These are phyloP conservation scores for Auricularia sp. DNA, from an alignment of 768 basidiomycete genomes.

Conservation along the genomic window DNA sequence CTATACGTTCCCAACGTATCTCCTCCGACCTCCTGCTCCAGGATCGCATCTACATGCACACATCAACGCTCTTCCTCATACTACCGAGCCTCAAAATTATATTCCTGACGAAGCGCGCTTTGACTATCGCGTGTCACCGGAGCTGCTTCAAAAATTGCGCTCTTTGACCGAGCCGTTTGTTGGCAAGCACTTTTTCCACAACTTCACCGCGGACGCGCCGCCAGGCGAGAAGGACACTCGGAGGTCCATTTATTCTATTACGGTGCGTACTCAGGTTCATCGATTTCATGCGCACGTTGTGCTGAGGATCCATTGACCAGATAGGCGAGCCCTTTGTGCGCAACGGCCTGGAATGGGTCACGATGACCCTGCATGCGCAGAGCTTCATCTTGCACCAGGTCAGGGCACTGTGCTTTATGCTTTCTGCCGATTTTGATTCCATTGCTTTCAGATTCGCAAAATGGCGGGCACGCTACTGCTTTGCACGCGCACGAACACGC, in stretches of 20 bases:
- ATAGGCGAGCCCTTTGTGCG: conserved; percentile 68
- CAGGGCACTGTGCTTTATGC: conserved; percentile 13
- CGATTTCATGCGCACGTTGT: no score
- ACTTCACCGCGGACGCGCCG: conserved; percentile 93
- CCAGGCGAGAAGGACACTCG: conserved; percentile 38
- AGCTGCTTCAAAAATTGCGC: conserved; percentile 48
- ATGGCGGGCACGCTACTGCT: conserved; percentile 90
- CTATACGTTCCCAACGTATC: conserved; percentile 91
- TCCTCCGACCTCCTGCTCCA: conserved; percentile 66
- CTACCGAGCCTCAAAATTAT: not conserved
- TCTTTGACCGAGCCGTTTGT: conserved; percentile 53
- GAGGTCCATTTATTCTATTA: conserved; percentile 16
- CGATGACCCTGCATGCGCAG: conserved; percentile 88
- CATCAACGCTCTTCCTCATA: not conserved
- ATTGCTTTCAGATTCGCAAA: conserved; percentile 43
- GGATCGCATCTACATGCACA: not conserved
- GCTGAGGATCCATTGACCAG: not conserved
- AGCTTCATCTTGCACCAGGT: conserved; percentile 99
- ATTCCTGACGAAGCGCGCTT: not conserved
- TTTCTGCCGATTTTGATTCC: not conserved
- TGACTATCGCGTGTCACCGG: conserved; percentile 8
- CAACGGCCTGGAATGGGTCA: conserved; percentile 90
- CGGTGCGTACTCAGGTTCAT: not conserved
- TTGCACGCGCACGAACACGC: conserved; percentile 64
- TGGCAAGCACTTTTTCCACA: conserved; percentile 95